These are phyloP conservation scores for Meyerozyma smithsonii DNA, from an alignment of 1,139 yeast genomes.

Conservation along the genomic window DNA sequence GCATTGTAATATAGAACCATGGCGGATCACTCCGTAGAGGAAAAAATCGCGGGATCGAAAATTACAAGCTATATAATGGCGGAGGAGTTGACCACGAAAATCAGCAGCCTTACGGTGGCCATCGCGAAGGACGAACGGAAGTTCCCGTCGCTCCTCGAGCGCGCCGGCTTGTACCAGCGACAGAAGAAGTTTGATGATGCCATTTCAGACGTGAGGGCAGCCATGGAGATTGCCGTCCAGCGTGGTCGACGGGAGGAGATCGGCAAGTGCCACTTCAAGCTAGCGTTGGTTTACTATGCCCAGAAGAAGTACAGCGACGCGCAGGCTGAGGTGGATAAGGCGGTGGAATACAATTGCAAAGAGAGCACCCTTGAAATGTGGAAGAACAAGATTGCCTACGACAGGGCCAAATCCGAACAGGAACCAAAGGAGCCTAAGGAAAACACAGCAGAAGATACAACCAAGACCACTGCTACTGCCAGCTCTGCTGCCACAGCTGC, in stretches of 20 bases:
- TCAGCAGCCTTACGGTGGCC: conserved; percentile 27
- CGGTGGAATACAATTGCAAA: conserved; percentile 42
- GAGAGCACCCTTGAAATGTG: conserved; percentile 50
- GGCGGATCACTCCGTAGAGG: not conserved
- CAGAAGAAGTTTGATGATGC: conserved; percentile 47
- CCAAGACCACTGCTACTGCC: conserved; percentile 6
- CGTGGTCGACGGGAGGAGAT: conserved; percentile 51
- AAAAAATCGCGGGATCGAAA: not conserved
- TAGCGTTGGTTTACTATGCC: conserved; percentile 48
- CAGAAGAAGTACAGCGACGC: conserved; percentile 48
- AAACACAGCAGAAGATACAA: conserved; percentile 17
- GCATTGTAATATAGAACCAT: not conserved
- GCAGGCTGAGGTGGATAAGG: conserved; percentile 42
- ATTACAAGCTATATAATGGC: not conserved
- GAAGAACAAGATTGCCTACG: conserved; percentile 42
- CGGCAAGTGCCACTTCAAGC: conserved; percentile 55
- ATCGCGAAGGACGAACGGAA: conserved; percentile 41
- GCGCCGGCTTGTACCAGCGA: conserved; percentile 56
- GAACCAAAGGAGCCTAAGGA: conserved; percentile 4
- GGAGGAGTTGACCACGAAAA: conserved; percentile 16
- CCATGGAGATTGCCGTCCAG: conserved; percentile 49
- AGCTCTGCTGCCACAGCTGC: conserved; percentile 7
- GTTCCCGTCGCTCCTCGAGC: conserved; percentile 47
- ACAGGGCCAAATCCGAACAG: conserved; percentile 17
- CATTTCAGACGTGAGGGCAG: conserved; percentile 48